These are phyloP conservation scores for Ormosia semicastrata DNA, from an alignment of 306 rosid genomes.

Conservation along the genomic window DNA sequence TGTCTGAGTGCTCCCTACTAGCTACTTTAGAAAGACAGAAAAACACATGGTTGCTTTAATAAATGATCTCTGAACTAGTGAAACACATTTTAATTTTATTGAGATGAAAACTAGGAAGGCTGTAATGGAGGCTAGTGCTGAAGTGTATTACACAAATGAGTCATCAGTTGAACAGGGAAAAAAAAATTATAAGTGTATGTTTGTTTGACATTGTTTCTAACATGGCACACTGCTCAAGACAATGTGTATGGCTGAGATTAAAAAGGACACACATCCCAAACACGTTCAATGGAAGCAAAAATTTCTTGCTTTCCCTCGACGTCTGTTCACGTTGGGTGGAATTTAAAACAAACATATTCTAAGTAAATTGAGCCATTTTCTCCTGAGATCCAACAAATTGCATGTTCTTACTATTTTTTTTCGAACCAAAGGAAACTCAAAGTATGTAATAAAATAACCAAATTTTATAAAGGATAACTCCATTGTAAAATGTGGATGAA, in stretches of 20 bases:
- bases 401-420: not conserved
- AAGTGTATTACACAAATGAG: not conserved
- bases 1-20: not conserved
- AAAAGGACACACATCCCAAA: not conserved
- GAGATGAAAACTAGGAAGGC: slow-evolving; percentile 3
- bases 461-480: not conserved
- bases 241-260: not conserved
- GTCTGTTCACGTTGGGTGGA: not conserved
- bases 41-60: not conserved
- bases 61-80: not conserved
- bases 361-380: not conserved
- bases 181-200: not conserved
- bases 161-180: not conserved
- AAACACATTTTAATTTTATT: not conserved
- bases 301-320: not conserved
- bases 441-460: not conserved
- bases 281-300: not conserved
- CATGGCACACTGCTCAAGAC: not conserved
- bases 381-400: not conserved
- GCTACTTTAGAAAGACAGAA: slow-evolving; percentile 6
- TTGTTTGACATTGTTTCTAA: not conserved
- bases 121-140: slow-evolving; percentile 1
- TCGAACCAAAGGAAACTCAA: not conserved
- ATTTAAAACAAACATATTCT: too few species aligned
- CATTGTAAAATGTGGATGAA: not conserved